Conservation (phyloP, 306 rosid species). For the Corylus heterophylla region DNA sequence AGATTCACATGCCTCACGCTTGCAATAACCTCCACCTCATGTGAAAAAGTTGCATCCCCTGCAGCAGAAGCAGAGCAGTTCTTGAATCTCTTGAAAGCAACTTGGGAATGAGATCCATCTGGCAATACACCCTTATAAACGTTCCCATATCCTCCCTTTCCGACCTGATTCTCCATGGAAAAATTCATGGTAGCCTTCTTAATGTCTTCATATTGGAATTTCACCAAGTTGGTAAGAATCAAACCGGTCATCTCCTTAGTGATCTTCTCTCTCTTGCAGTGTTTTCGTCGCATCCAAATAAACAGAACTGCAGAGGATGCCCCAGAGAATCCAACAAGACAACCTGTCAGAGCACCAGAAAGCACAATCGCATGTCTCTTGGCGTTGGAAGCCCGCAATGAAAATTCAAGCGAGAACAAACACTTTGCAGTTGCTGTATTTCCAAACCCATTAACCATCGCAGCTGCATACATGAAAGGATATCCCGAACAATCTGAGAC, state of each 20-base stretch:
- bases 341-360: slow-evolving; percentile 12
- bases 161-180: slow-evolving; percentile 30
- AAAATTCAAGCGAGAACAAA: slow-evolving; percentile 28
- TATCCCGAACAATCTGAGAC: slow-evolving; percentile 13
- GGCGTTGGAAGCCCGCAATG: neutral
- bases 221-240: neutral
- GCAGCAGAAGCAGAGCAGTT: slow-evolving; percentile 29
- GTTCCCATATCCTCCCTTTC: slow-evolving; percentile 31
- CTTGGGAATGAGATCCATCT: slow-evolving; percentile 32
- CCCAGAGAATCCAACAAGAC: slow-evolving; percentile 14
- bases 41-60: slow-evolving; percentile 27
- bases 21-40: slow-evolving; percentile 28
- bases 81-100: slow-evolving; percentile 40
- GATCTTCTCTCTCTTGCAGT: slow-evolving; percentile 12
- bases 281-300: slow-evolving; percentile 23
- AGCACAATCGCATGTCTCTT: neutral
- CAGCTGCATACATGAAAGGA: slow-evolving; percentile 36
- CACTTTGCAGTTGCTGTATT: slow-evolving; percentile 29
- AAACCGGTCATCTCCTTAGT: neutral
- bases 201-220: slow-evolving; percentile 24
- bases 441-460: slow-evolving; percentile 30
- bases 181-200: slow-evolving; percentile 27
- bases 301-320: slow-evolving; percentile 11
- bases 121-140: slow-evolving; percentile 30
- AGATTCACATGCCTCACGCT: slow-evolving; percentile 38